Base-by-base conservation (phyloP, 106 monocot species). In the Dendrobium catenatum region DNA sequence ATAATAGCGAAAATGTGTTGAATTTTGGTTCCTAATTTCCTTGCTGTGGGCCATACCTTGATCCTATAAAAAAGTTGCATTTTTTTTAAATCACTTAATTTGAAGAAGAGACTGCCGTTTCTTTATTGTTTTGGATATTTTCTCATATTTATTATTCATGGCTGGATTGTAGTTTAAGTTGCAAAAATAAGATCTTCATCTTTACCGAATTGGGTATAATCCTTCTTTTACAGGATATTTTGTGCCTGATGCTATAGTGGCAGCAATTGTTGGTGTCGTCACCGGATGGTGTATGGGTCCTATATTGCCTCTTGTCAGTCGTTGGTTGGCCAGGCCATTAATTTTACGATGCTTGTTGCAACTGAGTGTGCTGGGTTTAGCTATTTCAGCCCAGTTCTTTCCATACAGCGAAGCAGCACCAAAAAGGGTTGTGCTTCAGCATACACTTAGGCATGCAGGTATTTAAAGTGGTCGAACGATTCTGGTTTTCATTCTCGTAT, bases 401-500 rank as follows among this genome's bases (percentile, higher is more conserved):
- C 99, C 99, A 43, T 99, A 99, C 74, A 90, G 87, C 73, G 79
- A 68, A 43, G 72, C 77, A 85, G 99, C 99, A 77, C 99, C 99
- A 55, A 99, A 99, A 87, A 93, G 99, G 83, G 87, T 95, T 72
- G 89, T 91, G 22, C 64, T 99, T 88, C 99, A 99, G 73, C 95
- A 99, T 79, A 88, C 86, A 26, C 85, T 93, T 76, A 58, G 87
- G 11, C 91, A 89, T 79, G 37, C 80, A 80, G 94, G 96, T 96
- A 82, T 55, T 70, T 19, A 75, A 37, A 58, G 37, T 26, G 29
- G 26, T 79, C 67, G 47, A 48, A 33, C n/a, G 7, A 18, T 61
- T 17, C 4, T n/a, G 29, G 44, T 74, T 43, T 26, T 59, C 27
- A 9, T 55, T 20, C n/a, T 70, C 9, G 33, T 61, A 42, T 29